These are phyloP conservation scores for Candida insectalens DNA, from an alignment of 805 yeast genomes.

Conservation along the genomic window DNA sequence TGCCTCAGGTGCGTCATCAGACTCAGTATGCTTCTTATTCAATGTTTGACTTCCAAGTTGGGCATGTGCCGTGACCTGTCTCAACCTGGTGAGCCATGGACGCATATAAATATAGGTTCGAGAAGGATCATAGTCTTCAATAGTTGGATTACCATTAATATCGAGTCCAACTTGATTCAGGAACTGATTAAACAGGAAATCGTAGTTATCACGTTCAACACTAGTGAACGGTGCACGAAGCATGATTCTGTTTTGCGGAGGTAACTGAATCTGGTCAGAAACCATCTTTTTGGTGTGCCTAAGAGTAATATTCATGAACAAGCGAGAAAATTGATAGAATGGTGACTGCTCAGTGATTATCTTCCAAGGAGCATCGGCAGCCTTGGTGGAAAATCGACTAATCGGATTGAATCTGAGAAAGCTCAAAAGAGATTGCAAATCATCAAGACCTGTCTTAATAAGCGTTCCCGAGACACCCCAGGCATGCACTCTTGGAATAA, in stretches of 20 bases:
- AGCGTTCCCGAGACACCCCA: conserved; percentile 99
- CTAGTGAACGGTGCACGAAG: conserved; percentile 69
- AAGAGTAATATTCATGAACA: conserved; percentile 49
- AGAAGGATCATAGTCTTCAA: conserved; percentile 40
- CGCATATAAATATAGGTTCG: conserved; percentile 40
- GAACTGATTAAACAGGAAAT: conserved; percentile 53
- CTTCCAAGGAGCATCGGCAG: conserved; percentile 20
- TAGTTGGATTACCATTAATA: conserved; percentile 39
- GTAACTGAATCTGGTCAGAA: conserved; percentile 62
- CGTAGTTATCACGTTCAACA: conserved; percentile 78
- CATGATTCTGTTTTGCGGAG: conserved; percentile 65
- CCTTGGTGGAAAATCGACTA: conserved; percentile 15
- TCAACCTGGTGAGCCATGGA: conserved; percentile 55
- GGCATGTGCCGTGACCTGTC: conserved; percentile 84
- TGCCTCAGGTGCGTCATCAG: conserved; percentile 8
- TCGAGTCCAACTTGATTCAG: conserved; percentile 43
- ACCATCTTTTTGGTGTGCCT: conserved; percentile 86
- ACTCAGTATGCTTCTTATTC: conserved; percentile 3
- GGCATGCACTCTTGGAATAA: conserved; percentile 77
- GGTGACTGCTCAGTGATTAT: conserved; percentile 17
- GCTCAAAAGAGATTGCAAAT: conserved; percentile 59
- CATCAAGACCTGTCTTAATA: conserved; percentile 53
- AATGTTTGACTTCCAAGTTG: conserved; percentile 21
- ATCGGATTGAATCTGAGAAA: conserved; percentile 67
- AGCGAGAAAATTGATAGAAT: conserved; percentile 31